Conservation (phyloP, 78 protist genomes). For the Dictyostelium citrinum region DNA sequence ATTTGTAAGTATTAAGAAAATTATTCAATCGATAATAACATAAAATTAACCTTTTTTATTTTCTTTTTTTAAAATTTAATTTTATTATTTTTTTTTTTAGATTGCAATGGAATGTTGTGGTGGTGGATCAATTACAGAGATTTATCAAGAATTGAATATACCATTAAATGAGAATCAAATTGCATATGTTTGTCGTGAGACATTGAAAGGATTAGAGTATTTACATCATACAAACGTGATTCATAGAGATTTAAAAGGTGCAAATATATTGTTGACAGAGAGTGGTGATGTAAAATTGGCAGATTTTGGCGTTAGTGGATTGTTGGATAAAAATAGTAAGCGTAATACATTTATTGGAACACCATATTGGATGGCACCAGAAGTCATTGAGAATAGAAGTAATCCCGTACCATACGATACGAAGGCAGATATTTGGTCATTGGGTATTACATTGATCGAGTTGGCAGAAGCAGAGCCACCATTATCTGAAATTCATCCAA, state of each 20-base stretch:
- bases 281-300: constrained; percentile 80
- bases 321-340: constrained; percentile 56
- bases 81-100: too few species aligned
- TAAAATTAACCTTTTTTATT: not conserved
- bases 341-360: constrained; percentile 83
- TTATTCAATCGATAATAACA: not conserved
- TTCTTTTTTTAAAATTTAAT: too few species aligned
- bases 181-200: constrained; percentile 78
- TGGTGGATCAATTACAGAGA: constrained; percentile 82
- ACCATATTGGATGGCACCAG: constrained; percentile 87
- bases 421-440: constrained; percentile 81
- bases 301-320: constrained; percentile 78
- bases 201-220: constrained; percentile 85
- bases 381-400: constrained; percentile 33
- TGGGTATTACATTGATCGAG: constrained; percentile 80
- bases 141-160: constrained; percentile 76
- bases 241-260: constrained; percentile 89
- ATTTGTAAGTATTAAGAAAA: constrained; percentile 26
- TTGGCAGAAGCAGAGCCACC: constrained; percentile 84
- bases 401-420: constrained; percentile 79
- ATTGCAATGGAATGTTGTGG: constrained; percentile 86
- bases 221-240: constrained; percentile 82
- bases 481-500: constrained; percentile 78
- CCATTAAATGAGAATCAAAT: constrained; percentile 75
- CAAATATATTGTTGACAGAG: constrained; percentile 77